These are phyloP conservation scores for Arbutus unedo DNA, from an alignment of 148 eudicot species.

Conservation along the genomic window DNA sequence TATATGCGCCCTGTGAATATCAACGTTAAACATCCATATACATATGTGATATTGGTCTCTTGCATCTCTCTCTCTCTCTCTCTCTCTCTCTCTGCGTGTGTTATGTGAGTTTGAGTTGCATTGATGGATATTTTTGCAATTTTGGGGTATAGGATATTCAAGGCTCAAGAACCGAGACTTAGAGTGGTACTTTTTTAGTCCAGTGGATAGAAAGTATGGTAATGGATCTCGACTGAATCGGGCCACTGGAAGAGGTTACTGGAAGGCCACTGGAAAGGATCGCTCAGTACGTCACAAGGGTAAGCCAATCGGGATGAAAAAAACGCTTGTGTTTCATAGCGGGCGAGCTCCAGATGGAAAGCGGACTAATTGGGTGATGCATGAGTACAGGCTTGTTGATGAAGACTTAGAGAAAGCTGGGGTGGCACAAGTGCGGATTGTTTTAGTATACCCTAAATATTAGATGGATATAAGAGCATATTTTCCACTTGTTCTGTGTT, in stretches of 20 bases:
- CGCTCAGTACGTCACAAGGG: constrained; percentile 27
- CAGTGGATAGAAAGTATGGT: constrained; percentile 37
- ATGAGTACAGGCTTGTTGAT: constrained; percentile 37
- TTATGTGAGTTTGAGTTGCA: not conserved
- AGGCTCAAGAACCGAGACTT: constrained; percentile 34
- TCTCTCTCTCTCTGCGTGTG: not conserved
- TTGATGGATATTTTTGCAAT: not conserved
- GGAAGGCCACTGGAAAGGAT: constrained; percentile 50
- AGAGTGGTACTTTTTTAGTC: constrained; percentile 42
- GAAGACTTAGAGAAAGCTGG: constrained; percentile 26
- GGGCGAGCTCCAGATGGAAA: constrained; percentile 38
- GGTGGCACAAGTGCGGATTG: constrained; percentile 26
- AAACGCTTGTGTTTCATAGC: constrained; percentile 37
- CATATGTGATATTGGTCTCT: not conserved
- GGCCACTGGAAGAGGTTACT: constrained; percentile 35
- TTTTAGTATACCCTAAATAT: not conserved
- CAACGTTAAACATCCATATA: not conserved
- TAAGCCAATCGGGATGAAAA: constrained; percentile 35
- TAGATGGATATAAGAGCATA: not conserved
- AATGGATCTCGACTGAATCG: constrained; percentile 39
- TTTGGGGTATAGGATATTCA: constrained; percentile 17
- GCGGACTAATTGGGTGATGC: constrained; percentile 50
- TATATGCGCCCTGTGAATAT: not conserved
- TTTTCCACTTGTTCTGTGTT: constrained; percentile 6
- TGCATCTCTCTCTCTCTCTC: not conserved